Conservation (phyloP, 805 yeast genomes). For the Metschnikowia amazonensis region DNA sequence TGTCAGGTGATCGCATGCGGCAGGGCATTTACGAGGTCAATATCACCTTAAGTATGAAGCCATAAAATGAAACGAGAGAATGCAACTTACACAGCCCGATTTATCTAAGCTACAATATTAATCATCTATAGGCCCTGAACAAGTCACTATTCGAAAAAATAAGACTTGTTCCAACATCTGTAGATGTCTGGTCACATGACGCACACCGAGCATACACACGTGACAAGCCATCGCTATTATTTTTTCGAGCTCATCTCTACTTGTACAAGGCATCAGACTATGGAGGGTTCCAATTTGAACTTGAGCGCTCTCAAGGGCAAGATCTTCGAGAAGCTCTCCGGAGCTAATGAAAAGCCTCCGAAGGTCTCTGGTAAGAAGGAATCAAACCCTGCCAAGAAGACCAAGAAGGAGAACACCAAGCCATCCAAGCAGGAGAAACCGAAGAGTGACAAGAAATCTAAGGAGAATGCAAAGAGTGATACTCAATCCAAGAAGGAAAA, state of each 20-base stretch:
- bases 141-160: neutral
- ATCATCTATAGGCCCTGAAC: neutral
- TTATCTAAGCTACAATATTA: neutral
- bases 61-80: neutral
- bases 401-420: neutral
- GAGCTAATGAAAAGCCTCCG: neutral
- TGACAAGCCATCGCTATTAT: conserved; percentile 2
- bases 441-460: conserved; percentile 19
- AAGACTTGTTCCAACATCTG: neutral
- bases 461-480: conserved; percentile 15
- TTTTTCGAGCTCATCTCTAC: conserved; percentile 6
- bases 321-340: conserved; percentile 49
- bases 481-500: conserved; percentile 14
- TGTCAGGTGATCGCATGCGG: neutral
- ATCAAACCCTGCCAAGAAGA: neutral
- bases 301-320: conserved; percentile 61
- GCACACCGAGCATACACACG: neutral
- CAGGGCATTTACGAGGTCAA: neutral
- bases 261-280: conserved; percentile 14
- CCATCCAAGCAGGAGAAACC: neutral
- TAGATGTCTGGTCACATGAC: neutral
- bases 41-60: neutral
- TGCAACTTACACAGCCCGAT: neutral
- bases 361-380: neutral
- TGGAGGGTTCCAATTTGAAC: conserved; percentile 46